These are phyloP conservation scores for Asclepias syriaca DNA, from an alignment of 257 asterid species.

Conservation along the genomic window DNA sequence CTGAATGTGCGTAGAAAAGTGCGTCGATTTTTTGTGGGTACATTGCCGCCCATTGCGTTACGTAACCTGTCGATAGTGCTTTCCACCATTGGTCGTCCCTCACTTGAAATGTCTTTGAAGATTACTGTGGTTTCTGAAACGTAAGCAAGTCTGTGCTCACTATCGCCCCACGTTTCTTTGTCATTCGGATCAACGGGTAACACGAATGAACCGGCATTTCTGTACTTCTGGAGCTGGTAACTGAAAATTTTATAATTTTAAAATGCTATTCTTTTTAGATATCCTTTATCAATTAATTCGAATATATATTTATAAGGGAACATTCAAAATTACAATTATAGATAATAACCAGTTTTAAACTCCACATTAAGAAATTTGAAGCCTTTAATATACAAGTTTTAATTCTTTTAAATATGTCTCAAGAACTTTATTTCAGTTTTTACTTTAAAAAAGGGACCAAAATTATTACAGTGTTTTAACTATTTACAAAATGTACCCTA, in stretches of 20 bases:
- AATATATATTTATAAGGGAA: too few species aligned
- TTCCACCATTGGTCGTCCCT: constrained; percentile 98
- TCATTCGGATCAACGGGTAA: constrained; percentile 75
- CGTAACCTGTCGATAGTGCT: constrained; percentile 83
- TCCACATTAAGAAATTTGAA: too few species aligned
- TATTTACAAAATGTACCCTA: too few species aligned
- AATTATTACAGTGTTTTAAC: too few species aligned
- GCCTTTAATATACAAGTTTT: too few species aligned
- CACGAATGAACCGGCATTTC: constrained; percentile 84
- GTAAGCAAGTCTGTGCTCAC: constrained; percentile 87
- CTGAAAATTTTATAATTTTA: constrained; percentile 24
- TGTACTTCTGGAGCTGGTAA: constrained; percentile 93
- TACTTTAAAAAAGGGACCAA: too few species aligned
- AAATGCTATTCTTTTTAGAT: too few species aligned
- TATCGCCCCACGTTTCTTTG: constrained; percentile 97
- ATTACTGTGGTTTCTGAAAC: constrained; percentile 92
- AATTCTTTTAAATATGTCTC: too few species aligned
- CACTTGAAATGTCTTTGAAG: constrained; percentile 79
- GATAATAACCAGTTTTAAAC: too few species aligned
- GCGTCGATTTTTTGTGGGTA: constrained; percentile 87
- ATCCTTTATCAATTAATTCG: too few species aligned
- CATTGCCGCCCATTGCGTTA: constrained; percentile 96
- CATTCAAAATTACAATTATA: too few species aligned
- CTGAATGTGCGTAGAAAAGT: constrained; percentile 76
- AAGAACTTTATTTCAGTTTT: too few species aligned